phyloP scores from a whole-genome alignment of 2,329 filamentous ascomycete species.

The Penicillium sp. region DNA sequence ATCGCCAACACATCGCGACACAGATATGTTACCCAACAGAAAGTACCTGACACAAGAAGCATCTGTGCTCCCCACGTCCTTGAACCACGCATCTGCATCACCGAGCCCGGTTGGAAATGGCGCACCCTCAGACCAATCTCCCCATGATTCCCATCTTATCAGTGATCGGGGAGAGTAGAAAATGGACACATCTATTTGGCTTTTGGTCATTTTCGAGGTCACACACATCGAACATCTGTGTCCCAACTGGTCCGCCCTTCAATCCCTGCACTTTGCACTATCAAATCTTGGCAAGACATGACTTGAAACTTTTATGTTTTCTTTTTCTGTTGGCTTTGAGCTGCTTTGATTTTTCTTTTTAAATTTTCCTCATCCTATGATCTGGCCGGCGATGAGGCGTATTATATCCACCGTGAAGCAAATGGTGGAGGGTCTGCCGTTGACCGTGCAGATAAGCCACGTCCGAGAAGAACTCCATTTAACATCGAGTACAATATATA shows the following conservation, averaged over 20 bases:
- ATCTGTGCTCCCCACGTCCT: background rate
- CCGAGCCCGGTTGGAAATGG: background rate
- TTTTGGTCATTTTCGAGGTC: background rate
- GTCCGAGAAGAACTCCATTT: background rate
- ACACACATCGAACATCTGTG: slow-evolving; percentile 2
- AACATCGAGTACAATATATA: background rate
- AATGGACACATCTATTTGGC: background rate
- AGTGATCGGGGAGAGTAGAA: background rate
- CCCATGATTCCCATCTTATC: slow-evolving; percentile 3
- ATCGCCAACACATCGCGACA: background rate
- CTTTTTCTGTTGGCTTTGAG: background rate
- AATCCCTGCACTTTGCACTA: slow-evolving; percentile 5
- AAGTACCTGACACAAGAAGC: slow-evolving; percentile 1
- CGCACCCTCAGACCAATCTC: background rate
- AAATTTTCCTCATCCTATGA: background rate
- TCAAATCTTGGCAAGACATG: slow-evolving; percentile 7
- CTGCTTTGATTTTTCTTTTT: background rate
- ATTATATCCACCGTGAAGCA: background rate
- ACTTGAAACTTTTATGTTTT: slow-evolving; percentile 6
- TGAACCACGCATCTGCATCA: slow-evolving; percentile 6
- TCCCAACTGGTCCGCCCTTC: background rate
- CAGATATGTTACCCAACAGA: slow-evolving; percentile 4
- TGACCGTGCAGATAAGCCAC: background rate
- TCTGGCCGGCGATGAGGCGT: background rate
- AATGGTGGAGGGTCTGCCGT: background rate